Conservation (phyloP, 176 grass and related monocot species). For the Puccinellia tenuiflora region DNA sequence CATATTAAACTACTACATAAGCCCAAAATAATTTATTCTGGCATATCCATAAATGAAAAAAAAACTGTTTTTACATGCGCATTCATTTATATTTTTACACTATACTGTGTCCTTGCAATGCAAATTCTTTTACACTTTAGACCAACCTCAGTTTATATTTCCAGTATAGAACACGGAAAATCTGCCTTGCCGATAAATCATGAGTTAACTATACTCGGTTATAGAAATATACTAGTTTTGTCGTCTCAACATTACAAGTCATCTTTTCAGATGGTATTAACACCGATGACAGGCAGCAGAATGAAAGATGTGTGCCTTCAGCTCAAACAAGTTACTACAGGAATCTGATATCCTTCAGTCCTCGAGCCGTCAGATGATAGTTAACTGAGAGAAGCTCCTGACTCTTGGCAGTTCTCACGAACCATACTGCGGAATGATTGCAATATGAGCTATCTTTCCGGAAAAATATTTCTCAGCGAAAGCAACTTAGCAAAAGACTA, state of each 20-base stretch:
- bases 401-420: background rate
- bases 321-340: background rate
- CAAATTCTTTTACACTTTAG: background rate
- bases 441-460: background rate
- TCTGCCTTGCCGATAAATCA: background rate
- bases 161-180: background rate
- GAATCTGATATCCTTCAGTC: background rate
- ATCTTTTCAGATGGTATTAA: background rate
- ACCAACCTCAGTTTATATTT: background rate
- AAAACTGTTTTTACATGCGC: background rate
- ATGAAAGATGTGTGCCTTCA: background rate
- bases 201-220: background rate
- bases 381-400: background rate
- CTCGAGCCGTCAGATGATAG: background rate
- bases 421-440: background rate
- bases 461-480: background rate
- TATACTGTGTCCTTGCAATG: background rate
- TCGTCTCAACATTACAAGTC: background rate
- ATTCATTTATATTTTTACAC: slow-evolving; percentile 1
- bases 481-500: background rate
- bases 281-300: background rate
- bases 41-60: background rate
- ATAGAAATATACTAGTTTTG: background rate
- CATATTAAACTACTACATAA: background rate
- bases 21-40: background rate